Evolutionary conservation across 495 filamentous ascomycete genomes (phyloP).

Genomic region (Hypoxylon crocopeplum): DNA sequence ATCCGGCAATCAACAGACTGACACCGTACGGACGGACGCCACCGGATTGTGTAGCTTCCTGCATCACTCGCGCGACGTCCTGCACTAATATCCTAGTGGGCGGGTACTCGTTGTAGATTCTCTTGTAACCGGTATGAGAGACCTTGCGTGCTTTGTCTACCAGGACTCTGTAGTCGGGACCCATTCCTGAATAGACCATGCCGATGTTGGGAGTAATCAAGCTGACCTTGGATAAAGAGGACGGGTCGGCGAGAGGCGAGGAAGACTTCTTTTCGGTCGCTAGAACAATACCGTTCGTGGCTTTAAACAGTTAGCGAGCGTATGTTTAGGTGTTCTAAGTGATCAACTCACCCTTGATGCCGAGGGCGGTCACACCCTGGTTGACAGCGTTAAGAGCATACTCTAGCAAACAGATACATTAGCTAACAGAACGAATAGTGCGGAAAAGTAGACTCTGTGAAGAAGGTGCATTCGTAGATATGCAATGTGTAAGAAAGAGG

Average conservation of each 20-base stretch:
- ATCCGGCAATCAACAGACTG: slow-evolving; percentile 91
- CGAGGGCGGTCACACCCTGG: slow-evolving; percentile 96
- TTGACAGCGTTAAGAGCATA: slow-evolving; percentile 99
- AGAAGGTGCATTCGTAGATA: background rate
- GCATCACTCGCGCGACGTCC: slow-evolving; percentile 97
- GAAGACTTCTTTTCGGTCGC: slow-evolving; percentile 99
- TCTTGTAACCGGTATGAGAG: slow-evolving; percentile 99
- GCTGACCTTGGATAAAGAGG: slow-evolving; percentile 96
- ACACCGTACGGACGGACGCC: slow-evolving; percentile 99
- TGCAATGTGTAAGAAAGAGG: slow-evolving; percentile 10
- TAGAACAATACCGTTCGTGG: slow-evolving; percentile 98
- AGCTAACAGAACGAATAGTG: slow-evolving; percentile 25
- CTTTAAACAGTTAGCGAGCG: slow-evolving; percentile 51
- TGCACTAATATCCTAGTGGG: slow-evolving; percentile 98
- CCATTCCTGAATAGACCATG: slow-evolving; percentile 99
- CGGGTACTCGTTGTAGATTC: slow-evolving; percentile 99
- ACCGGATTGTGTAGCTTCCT: slow-evolving; percentile 97
- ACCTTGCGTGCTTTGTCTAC: slow-evolving; percentile 98
- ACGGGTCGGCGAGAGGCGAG: slow-evolving; percentile 90
- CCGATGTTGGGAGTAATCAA: slow-evolving; percentile 98
- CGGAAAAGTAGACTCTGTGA: background rate
- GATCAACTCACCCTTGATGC: slow-evolving; percentile 85
- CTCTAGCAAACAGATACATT: slow-evolving; percentile 66
- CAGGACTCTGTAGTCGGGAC: slow-evolving; percentile 95
- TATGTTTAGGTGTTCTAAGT: background rate